These are phyloP conservation scores for Populus davidiana DNA, from an alignment of 345 rosid species.

Conservation along the genomic window DNA sequence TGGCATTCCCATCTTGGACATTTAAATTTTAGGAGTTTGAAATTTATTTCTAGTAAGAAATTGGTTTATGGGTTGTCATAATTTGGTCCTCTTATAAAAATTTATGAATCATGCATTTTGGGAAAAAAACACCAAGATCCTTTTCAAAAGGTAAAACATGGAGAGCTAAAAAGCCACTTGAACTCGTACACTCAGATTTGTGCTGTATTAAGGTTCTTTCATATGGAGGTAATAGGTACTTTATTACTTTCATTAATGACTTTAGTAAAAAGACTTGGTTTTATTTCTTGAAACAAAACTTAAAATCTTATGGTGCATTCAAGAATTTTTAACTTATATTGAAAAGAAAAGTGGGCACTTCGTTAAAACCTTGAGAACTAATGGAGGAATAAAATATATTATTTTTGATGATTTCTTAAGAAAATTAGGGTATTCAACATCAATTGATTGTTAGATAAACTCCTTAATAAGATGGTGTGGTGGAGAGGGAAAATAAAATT, in stretches of 20 bases:
- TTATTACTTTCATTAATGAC: not conserved
- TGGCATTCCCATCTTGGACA: too few species aligned
- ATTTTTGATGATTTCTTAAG: not conserved
- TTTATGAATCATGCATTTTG: too few species aligned
- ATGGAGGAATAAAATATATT: not conserved
- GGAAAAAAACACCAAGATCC: too few species aligned
- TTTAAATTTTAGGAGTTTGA: too few species aligned
- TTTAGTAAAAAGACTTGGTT: not conserved
- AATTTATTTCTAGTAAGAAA: too few species aligned
- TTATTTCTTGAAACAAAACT: not conserved
- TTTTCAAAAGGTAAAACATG: too few species aligned
- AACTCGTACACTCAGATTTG: not conserved
- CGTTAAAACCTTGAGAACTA: not conserved
- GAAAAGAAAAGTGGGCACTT: not conserved
- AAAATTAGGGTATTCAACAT: not conserved
- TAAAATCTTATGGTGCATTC: not conserved
- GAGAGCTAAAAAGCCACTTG: not conserved
- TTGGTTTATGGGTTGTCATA: too few species aligned
- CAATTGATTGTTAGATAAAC: not conserved
- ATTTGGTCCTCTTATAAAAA: too few species aligned
- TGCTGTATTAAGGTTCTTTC: not conserved
- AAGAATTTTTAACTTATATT: not conserved
- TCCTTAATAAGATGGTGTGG: not conserved
- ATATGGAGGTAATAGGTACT: not conserved
- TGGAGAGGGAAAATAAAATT: not conserved